Evolutionary conservation across 2,329 filamentous ascomycete species (phyloP).

Genomic region (Fusarium sp.): DNA sequence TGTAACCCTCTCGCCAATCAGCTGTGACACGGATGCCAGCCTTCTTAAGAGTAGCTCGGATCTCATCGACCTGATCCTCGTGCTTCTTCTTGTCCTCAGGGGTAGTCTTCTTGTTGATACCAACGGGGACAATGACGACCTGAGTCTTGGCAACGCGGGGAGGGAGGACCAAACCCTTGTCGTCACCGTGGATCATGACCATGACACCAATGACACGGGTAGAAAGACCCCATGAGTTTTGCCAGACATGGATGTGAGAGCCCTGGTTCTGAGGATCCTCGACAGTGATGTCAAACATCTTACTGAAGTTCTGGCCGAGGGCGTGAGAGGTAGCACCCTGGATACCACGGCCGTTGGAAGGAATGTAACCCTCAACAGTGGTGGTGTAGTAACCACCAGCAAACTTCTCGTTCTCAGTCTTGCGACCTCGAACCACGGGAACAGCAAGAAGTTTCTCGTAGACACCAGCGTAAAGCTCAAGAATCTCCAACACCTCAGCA

Average conservation of each 20-base stretch:
- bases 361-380: slow-evolving; percentile 96
- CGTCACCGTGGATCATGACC: slow-evolving; percentile 97
- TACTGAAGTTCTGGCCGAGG: slow-evolving; percentile 97
- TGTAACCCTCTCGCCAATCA: slow-evolving; percentile 90
- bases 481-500: slow-evolving; percentile 89
- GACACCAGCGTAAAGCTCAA: slow-evolving; percentile 90
- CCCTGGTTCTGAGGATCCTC: slow-evolving; percentile 89
- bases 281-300: slow-evolving; percentile 98
- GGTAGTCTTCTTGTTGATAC: slow-evolving; percentile 87
- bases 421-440: slow-evolving; percentile 90
- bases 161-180: slow-evolving; percentile 93
- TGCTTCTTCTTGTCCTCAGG: slow-evolving; percentile 82
- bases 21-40: slow-evolving; percentile 81
- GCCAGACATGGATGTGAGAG: slow-evolving; percentile 88
- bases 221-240: slow-evolving; percentile 98
- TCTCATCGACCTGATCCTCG: slow-evolving; percentile 77
- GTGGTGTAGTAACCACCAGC: slow-evolving; percentile 97
- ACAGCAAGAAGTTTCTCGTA: slow-evolving; percentile 96
- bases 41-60: slow-evolving; percentile 75
- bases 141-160: slow-evolving; percentile 90
- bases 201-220: slow-evolving; percentile 98
- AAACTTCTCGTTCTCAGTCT: slow-evolving; percentile 99
- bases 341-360: slow-evolving; percentile 93
- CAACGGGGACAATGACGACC: slow-evolving; percentile 88
- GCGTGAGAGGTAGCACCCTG: slow-evolving; percentile 96